Base-by-base conservation (phyloP, 176 grass and related monocot species). In the Saccharum spontaneum region DNA sequence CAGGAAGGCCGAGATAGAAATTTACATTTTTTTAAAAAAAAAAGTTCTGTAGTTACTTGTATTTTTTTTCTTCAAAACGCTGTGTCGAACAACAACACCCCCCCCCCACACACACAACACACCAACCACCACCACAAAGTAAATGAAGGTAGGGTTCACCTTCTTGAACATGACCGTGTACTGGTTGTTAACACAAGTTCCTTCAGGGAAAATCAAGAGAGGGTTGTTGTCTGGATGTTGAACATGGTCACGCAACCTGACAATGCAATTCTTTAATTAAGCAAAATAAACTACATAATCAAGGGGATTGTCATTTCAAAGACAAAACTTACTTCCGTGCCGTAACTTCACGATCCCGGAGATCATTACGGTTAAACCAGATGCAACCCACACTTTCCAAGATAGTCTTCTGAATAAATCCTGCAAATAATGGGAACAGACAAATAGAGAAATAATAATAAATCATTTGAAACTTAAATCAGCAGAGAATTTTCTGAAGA, bases 291-390 rank as follows among this genome's bases (percentile, higher is more conserved):
- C 31, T 30, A 71, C 30, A 34, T 60, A 54, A 36, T 26, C 60
- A 7, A 73, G 34, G 59, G 31, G n/a, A 64, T 63, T 67, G 22
- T 60, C 77, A 52, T 39, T 43, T 48, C 10, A 22, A 74, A 75
- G 18, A 39, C 28, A 77, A 40, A 40, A 59, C 67, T 73, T 94
- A 98, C 97, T 96, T 98, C 77, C 82, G 90, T 55, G 84, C 78
- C 8, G 93, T 92, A 69, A 98, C 86, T 94, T 94, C 97, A 86
- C 97, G 97, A 85, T 96, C 97, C 86, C 92, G 94, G 8, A 92
- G 85, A 86, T 96, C 97, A 26, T 92, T 98, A 76, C 97, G 91
- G 82, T 98, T 92, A 83, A 98, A 98, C 93, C 97, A 98, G 84
- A 98, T 98, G 80, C 97, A 95, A 79, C 97, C 93, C 67, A 98